phyloP scores from a whole-genome alignment of 169 alveolate genomes.

The Cyclospora cayetanensis region DNA sequence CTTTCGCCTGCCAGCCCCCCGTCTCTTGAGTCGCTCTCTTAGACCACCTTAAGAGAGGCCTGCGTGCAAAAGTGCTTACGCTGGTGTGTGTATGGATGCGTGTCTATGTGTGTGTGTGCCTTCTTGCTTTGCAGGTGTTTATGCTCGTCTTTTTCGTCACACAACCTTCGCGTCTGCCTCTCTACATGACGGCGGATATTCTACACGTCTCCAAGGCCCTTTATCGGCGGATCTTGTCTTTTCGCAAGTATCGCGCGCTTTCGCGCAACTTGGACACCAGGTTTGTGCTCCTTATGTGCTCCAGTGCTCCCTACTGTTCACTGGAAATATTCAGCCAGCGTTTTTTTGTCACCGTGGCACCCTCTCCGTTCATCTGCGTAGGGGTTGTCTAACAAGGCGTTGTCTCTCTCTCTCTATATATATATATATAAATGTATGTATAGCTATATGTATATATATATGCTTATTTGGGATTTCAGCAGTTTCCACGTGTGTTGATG shows the following conservation, averaged over 20 bases:
- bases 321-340: too few relatives aligned
- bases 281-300: neutral
- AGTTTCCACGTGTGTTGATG: constrained; percentile 40
- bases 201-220: constrained; percentile 80
- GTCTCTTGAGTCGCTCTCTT: neutral
- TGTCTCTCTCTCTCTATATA: too few relatives aligned
- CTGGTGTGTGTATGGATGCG: neutral
- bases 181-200: constrained; percentile 89
- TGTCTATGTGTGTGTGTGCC: neutral
- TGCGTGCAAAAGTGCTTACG: neutral
- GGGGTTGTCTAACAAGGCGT: too few relatives aligned
- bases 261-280: constrained; percentile 73
- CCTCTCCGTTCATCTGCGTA: too few relatives aligned
- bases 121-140: constrained; percentile 51
- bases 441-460: too few relatives aligned
- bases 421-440: too few relatives aligned
- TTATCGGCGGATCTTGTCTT: constrained; percentile 42
- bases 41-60: neutral
- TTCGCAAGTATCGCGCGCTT: constrained; percentile 67
- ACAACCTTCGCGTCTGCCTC: constrained; percentile 86
- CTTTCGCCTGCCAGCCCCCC: too few relatives aligned
- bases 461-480: too few relatives aligned
- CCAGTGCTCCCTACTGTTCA: too few relatives aligned
- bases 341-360: too few relatives aligned
- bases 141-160: constrained; percentile 81